Evolutionary conservation across 352 stramenopile genomes (phyloP).

Genomic region (Phytophthora palmivora): DNA sequence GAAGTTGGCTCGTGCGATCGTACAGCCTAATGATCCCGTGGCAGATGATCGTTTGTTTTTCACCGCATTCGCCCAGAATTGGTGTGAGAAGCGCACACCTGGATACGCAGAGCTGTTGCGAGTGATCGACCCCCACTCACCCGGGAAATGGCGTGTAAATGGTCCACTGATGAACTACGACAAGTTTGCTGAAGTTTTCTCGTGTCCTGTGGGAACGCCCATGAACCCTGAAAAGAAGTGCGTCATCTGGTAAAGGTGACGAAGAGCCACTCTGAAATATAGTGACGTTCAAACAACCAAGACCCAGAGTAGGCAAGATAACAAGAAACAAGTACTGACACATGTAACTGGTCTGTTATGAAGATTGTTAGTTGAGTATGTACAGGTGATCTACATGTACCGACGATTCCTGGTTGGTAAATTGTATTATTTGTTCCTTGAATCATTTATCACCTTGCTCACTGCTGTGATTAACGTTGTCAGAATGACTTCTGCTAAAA

Average conservation of each 20-base stretch:
- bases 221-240: slow-evolving; percentile 81
- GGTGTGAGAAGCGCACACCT: slow-evolving; percentile 64
- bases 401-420: too few relatives aligned
- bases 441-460: too few relatives aligned
- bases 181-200: slow-evolving; percentile 71
- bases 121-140: slow-evolving; percentile 64
- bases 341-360: neutral
- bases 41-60: slow-evolving; percentile 72
- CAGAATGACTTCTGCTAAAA: slow-evolving; percentile 31
- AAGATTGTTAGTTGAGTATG: too few relatives aligned
- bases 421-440: too few relatives aligned
- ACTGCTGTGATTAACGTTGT: too few relatives aligned
- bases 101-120: slow-evolving; percentile 55
- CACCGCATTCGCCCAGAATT: slow-evolving; percentile 69
- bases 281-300: neutral
- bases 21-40: slow-evolving; percentile 23
- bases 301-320: neutral
- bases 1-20: slow-evolving; percentile 37
- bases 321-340: slow-evolving; percentile 1
- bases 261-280: neutral
- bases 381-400: too few relatives aligned
- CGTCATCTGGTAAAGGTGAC: slow-evolving; percentile 62
- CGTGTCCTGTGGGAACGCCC: slow-evolving; percentile 58
- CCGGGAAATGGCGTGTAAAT: slow-evolving; percentile 71
- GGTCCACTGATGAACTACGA: slow-evolving; percentile 70